Evolutionary conservation across 306 rosid species (phyloP).

Genomic region (Lablab purpureus): DNA sequence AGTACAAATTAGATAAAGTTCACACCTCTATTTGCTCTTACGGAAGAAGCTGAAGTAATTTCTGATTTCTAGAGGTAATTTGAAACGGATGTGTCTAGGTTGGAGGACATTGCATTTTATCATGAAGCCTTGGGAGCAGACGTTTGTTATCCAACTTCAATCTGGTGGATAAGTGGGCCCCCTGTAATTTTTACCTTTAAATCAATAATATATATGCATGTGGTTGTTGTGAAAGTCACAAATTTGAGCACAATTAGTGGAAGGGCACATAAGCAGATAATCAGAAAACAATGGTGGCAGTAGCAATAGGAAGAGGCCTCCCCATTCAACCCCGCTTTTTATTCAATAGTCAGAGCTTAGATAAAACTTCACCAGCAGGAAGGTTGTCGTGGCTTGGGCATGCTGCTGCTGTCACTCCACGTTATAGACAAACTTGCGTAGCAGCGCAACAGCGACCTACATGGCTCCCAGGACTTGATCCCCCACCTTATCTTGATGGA

Average conservation of each 20-base stretch:
- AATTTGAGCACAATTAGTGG: too few species aligned
- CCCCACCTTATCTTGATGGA: constrained; percentile 89
- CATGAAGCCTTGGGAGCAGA: constrained; percentile 34
- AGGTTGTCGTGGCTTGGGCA: constrained; percentile 45
- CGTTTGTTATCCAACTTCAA: constrained; percentile 50
- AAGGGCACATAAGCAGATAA: constrained; percentile 36
- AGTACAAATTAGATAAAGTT: background rate
- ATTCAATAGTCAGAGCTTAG: constrained; percentile 44
- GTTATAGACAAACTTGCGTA: constrained; percentile 38
- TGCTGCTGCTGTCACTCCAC: constrained; percentile 44
- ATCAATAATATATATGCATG: constrained; percentile 25
- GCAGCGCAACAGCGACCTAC: constrained; percentile 79
- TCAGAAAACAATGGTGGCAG: constrained; percentile 71
- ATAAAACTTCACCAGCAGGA: constrained; percentile 42
- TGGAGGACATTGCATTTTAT: background rate
- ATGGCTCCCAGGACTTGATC: constrained; percentile 96
- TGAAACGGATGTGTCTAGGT: background rate
- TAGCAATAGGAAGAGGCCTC: constrained; percentile 61
- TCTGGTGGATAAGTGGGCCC: constrained; percentile 59
- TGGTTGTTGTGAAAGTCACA: constrained; percentile 47
- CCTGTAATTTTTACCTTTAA: background rate
- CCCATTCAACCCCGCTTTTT: constrained; percentile 55
- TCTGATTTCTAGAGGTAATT: background rate
- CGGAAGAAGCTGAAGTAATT: constrained; percentile 5
- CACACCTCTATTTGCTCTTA: background rate